phyloP scores from a whole-genome alignment of 805 yeast genomes.

The Ascoidea tarda region DNA sequence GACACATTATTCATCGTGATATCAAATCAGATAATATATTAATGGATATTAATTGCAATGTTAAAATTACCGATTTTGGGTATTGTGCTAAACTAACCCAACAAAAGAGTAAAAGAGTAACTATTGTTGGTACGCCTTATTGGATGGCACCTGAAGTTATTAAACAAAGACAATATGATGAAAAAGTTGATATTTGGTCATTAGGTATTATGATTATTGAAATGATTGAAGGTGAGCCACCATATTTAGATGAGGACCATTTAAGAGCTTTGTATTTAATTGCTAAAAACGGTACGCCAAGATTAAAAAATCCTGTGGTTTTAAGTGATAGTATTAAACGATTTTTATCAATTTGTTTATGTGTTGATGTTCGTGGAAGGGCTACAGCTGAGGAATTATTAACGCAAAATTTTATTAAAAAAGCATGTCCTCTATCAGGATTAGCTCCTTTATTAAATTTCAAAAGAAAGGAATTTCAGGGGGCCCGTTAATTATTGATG shows the following conservation, averaged over 20 bases:
- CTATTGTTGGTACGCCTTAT: conserved; percentile 99
- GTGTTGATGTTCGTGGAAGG: conserved; percentile 87
- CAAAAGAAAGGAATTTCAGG: conserved; percentile 16
- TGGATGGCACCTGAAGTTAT: conserved; percentile 99
- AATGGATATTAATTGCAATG: conserved; percentile 67
- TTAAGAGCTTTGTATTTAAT: conserved; percentile 84
- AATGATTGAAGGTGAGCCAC: conserved; percentile 99
- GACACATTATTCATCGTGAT: conserved; percentile 91
- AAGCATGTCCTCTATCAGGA: conserved; percentile 46
- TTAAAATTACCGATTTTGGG: conserved; percentile 93
- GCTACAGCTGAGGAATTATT: conserved; percentile 84
- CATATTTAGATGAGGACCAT: conserved; percentile 92
- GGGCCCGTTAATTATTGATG: no score
- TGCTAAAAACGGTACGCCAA: conserved; percentile 95
- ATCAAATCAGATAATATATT: conserved; percentile 93
- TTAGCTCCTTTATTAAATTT: conserved; percentile 46
- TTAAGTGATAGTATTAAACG: conserved; percentile 68
- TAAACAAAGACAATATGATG: conserved; percentile 86
- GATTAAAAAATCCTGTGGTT: conserved; percentile 74
- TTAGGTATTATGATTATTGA: conserved; percentile 96
- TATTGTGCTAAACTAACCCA: conserved; percentile 92
- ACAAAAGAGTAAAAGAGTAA: conserved; percentile 74
- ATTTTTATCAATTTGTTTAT: conserved; percentile 79
- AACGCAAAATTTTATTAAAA: conserved; percentile 56
- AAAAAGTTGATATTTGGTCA: conserved; percentile 96